phyloP scores from a whole-genome alignment of 768 basidiomycete genomes.

The Termitomyces sp. region DNA sequence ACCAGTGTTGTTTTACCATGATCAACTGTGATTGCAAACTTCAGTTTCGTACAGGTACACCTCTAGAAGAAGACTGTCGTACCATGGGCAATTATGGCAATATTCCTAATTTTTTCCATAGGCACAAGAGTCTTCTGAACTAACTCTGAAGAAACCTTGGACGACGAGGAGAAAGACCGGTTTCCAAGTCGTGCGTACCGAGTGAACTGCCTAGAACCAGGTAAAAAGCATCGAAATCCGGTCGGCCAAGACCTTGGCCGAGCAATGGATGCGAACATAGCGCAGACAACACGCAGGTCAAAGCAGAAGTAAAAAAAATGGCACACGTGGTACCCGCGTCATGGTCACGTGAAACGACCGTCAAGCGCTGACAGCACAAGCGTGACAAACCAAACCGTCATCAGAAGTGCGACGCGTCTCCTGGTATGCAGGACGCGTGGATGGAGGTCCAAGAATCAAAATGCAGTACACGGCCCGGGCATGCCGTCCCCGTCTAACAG shows the following conservation, averaged over 20 bases:
- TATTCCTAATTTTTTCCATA: slow-evolving; percentile 37
- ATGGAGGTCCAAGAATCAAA: not conserved
- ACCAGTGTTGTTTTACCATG: slow-evolving; percentile 50
- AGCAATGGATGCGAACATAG: slow-evolving; percentile 4
- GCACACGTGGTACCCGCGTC: not conserved
- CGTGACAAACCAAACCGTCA: not conserved
- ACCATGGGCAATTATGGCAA: slow-evolving; percentile 50
- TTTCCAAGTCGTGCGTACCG: not conserved
- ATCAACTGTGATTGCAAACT: slow-evolving; percentile 28
- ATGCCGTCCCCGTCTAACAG: not conserved
- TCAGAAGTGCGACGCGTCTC: not conserved
- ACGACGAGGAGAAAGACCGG: slow-evolving; percentile 7
- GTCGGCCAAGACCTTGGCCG: slow-evolving; percentile 3
- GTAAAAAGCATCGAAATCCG: not conserved
- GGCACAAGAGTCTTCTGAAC: slow-evolving; percentile 21
- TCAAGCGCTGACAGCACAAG: not conserved
- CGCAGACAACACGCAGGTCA: not conserved
- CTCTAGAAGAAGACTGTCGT: slow-evolving; percentile 2
- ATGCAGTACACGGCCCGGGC: not conserved
- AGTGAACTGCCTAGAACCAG: not conserved
- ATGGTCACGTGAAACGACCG: not conserved
- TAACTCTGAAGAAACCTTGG: slow-evolving; percentile 17
- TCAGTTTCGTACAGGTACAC: not conserved
- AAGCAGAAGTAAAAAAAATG: not conserved
- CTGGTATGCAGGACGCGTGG: not conserved